A percentile compares a stretch with the other conserved stretches of the same genome.
These are phyloP conservation scores for Xylariaceae sp. DNA, from an alignment of 2,329 filamentous ascomycete genomes.

Conservation along the genomic window DNA sequence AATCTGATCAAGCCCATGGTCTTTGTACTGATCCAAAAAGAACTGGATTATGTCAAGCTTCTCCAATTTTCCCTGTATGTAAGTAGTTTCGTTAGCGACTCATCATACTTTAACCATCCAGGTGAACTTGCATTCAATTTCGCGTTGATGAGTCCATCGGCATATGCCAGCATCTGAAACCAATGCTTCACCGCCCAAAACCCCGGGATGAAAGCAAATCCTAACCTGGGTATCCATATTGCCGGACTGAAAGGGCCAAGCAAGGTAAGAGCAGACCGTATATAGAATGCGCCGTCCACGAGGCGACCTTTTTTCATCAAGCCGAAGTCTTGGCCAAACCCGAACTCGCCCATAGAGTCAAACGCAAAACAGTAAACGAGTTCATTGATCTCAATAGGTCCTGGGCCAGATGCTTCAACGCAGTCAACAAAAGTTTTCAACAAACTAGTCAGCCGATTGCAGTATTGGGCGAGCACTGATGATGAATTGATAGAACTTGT, in stretches of 20 bases:
- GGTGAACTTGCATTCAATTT: no score
- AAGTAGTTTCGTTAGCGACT: no score
- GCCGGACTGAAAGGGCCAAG: neutral
- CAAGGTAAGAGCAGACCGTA: neutral
- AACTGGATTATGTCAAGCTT: neutral
- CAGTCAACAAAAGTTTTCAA: no score
- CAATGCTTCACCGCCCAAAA: no score
- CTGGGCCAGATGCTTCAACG: no score
- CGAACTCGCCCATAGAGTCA: neutral
- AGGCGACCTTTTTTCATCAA: neutral
- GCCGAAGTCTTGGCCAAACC: neutral
- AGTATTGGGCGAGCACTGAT: neutral
- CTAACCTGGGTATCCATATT: no score
- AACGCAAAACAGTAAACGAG: neutral
- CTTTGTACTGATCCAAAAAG: neutral
- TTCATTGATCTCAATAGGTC: neutral
- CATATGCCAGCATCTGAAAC: no score
- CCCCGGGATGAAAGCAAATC: no score
- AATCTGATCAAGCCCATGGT: no score
- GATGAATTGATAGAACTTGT: neutral
- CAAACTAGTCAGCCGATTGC: neutral
- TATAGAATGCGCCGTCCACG: neutral
- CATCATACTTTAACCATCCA: no score
- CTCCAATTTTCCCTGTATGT: no score
- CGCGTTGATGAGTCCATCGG: no score